These are phyloP conservation scores for Syzygium jambos DNA, from an alignment of 345 rosid species.

Conservation along the genomic window DNA sequence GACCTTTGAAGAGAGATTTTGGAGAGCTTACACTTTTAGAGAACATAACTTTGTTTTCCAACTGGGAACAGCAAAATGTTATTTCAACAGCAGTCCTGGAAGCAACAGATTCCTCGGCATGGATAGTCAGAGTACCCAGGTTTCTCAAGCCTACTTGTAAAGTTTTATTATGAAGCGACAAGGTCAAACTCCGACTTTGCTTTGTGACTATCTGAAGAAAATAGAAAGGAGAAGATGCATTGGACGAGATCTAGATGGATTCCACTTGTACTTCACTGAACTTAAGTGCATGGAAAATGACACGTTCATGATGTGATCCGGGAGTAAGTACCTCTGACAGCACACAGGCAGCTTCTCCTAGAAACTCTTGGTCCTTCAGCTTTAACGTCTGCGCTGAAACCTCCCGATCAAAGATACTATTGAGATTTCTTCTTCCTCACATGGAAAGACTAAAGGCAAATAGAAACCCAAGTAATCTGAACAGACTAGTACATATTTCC, in stretches of 20 bases:
- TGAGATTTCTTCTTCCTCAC: too few species aligned
- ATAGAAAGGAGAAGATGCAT: background rate
- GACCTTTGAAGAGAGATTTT: background rate
- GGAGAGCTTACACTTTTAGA: slow-evolving; percentile 58
- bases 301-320: too few species aligned
- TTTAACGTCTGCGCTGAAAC: too few species aligned
- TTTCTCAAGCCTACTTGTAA: slow-evolving; percentile 27
- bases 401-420: too few species aligned
- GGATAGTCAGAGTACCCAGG: slow-evolving; percentile 45
- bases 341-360: too few species aligned
- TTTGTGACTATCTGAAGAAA: slow-evolving; percentile 52
- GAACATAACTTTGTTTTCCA: slow-evolving; percentile 58
- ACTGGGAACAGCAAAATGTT: slow-evolving; percentile 28
- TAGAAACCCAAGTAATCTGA: too few species aligned
- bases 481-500: too few species aligned
- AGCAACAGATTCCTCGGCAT: slow-evolving; percentile 59
- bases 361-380: too few species aligned
- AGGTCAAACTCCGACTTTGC: slow-evolving; percentile 32
- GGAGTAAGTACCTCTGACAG: background rate
- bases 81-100: slow-evolving; percentile 55
- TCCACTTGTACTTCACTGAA: background rate
- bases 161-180: slow-evolving; percentile 27
- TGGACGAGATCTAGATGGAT: slow-evolving; percentile 11
- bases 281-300: background rate
- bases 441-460: too few species aligned